phyloP scores from a whole-genome alignment of 2,329 filamentous ascomycete species.

The Fonsecaea monophora region DNA sequence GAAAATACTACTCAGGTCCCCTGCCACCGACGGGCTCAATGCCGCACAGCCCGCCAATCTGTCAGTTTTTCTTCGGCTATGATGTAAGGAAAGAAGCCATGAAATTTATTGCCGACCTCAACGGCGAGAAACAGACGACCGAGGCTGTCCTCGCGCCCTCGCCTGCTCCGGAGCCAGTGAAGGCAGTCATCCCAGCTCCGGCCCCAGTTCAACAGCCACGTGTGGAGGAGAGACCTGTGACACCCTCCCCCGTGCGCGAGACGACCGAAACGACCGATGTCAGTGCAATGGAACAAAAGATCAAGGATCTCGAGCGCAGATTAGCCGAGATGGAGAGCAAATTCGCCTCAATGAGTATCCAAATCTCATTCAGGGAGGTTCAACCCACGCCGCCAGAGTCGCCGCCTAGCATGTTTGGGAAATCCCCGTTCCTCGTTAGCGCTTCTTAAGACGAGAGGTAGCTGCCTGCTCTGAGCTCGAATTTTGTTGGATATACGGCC shows the following conservation, averaged over 20 bases:
- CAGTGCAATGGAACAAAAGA: conserved; percentile 21
- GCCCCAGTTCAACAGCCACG: not conserved
- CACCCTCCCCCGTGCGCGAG: not conserved
- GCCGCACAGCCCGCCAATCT: conserved; percentile 38
- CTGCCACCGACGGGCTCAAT: conserved; percentile 37
- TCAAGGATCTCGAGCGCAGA: conserved; percentile 27
- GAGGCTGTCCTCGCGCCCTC: not conserved
- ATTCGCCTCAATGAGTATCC: conserved; percentile 19
- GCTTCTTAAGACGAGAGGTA: not conserved
- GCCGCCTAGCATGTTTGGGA: conserved; percentile 14
- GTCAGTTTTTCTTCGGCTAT: conserved; percentile 40
- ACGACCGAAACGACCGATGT: not conserved
- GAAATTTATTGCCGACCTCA: conserved; percentile 26
- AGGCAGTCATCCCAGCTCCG: not conserved
- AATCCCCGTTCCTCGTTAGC: not conserved
- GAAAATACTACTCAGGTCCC: conserved; percentile 40
- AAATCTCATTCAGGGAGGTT: conserved; percentile 25
- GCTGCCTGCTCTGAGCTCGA: not conserved
- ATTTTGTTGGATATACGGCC: not conserved
- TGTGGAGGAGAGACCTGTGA: not conserved
- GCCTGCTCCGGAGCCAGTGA: not conserved
- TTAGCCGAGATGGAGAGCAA: conserved; percentile 31
- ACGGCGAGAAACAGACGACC: conserved; percentile 11
- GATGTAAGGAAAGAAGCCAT: conserved; percentile 37
- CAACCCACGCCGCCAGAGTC: conserved; percentile 27